Base-by-base conservation (phyloP, 306 rosid genomes). In the Rosa multiflora region DNA sequence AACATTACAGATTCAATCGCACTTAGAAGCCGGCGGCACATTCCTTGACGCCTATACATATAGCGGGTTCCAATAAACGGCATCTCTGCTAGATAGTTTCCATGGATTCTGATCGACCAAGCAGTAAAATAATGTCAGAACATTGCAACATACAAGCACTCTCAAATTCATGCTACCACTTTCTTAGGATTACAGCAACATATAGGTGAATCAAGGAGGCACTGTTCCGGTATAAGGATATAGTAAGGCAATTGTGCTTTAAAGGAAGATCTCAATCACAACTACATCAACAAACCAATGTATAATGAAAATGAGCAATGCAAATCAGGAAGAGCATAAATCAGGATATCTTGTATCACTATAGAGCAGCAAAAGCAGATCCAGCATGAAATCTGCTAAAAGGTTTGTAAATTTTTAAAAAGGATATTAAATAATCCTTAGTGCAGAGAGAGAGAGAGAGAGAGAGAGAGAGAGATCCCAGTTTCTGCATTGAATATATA, bases 61-160 rank as follows among this genome's bases (percentile, higher is more conserved):
- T 87, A 78, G 77, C 98, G 97, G 81, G 98, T 94, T 77, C 98
- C 98, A 80, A 94, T 84, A 80, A 92, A 94, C 73, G 98, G 98
- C 97, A 94, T 94, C 93, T 94, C 98, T 59, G 97, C 98, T 73
- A 94, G 83, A 76, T 83, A 83, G 82, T 85, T 85, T 73, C 98
- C 98, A 74, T 86, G 98, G 80, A 94, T 89, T 89, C 98, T 94
- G 83, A 81, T 84, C 75, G 67, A 78, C 82, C 76, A 83, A 76
- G 83, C 46, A 75, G 70, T 23, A 85, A 76, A 69, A 51, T n/a
- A 56, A 43, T 53, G 76, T 77, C 58, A 79, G 77, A 76, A 12
- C 62, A 56, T 76, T 74, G 29, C n/a, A 21, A 43, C 70, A 12
- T 20, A 35, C 67, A 56, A 46, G 69, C 61, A 67, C n/a, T 10